Evolutionary conservation across 78 protist species (phyloP), one percentile per base, ranked within the genome.

Genomic region (Speleostelium caveatum): DNA sequence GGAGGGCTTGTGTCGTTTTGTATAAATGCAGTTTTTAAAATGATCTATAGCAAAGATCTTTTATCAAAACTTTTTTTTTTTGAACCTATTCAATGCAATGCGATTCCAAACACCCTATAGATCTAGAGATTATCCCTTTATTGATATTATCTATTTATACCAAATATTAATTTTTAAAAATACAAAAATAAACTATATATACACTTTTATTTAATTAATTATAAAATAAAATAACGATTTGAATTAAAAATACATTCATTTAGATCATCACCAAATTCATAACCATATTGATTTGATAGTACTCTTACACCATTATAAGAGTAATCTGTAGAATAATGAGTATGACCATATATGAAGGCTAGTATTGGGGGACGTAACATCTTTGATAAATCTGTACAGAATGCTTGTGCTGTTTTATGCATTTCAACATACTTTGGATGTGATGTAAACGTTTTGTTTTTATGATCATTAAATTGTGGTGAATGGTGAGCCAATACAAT

Each of bases 251-350:
- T 65, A 65, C 51, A 35, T 65, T 32, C 42, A 2, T 65, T 22
- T 35, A 65, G 21, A 36, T 65, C 78, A 28, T 72, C 78, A 30
- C 61, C 61, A 51, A 32, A 49, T 72, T 72, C 63, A 53, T 72
- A 72, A 21, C 78, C 78, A 51, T 49, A 30, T 72, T 72, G 78
- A 32, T 72, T 72, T 32, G 78, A 28, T 32, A 53, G 33, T 21
- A 72, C n/a, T n/a, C 19, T 21, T 30, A 72, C 78, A 53, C 42
- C 45, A 53, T 72, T 72, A 72, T 49, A 72, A 21, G 19, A 32
- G 26, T 30, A 72, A 21, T 53, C 41, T 1, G 78, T 72, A 1
- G 24, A 51, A 22, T 17, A 72, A 53, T 72, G 78, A 32, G 78
- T 72, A 14, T 72, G 78, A 32, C 78, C 78, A 32, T 21, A 72